These are phyloP conservation scores for Neurospora tetrasperma DNA, from an alignment of 495 filamentous ascomycete genomes.

Conservation along the genomic window DNA sequence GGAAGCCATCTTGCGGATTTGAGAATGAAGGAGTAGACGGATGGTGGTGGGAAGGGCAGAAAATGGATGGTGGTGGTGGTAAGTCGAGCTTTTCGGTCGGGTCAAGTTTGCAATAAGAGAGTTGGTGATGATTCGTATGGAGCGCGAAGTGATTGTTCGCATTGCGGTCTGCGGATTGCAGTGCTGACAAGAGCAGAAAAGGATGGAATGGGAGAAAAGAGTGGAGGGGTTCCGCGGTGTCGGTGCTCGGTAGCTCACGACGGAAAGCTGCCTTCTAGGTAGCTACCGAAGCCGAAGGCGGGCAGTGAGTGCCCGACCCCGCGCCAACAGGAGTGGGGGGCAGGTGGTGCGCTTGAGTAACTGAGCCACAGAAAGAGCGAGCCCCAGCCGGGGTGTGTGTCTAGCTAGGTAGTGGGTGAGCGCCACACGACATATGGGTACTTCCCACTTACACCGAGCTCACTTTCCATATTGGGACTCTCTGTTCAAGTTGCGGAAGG, in stretches of 20 bases:
- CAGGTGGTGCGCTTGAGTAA: background rate
- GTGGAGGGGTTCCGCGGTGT: background rate
- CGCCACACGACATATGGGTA: background rate
- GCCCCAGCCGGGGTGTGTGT: background rate
- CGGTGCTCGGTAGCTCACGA: background rate
- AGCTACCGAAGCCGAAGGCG: background rate
- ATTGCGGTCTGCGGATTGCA: background rate
- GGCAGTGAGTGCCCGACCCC: background rate
- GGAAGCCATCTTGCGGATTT: constrained; percentile 32
- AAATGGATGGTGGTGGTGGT: background rate
- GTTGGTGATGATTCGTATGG: background rate
- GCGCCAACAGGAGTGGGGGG: background rate
- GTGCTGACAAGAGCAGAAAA: background rate
- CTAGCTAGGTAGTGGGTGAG: background rate
- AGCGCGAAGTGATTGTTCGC: background rate
- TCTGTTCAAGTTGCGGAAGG: background rate
- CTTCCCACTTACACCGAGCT: background rate
- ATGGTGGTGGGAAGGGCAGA: background rate
- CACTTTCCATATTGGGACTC: background rate
- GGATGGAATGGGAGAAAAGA: background rate
- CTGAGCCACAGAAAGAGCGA: background rate
- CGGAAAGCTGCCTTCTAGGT: background rate
- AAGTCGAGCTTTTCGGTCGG: background rate
- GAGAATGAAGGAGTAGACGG: background rate
- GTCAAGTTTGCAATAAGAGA: background rate